Percentiles rank a stretch among this genome's conserved stretches.
Conservation (phyloP, 202 grass and related monocot species). For the Alloteropsis angusta region DNA sequence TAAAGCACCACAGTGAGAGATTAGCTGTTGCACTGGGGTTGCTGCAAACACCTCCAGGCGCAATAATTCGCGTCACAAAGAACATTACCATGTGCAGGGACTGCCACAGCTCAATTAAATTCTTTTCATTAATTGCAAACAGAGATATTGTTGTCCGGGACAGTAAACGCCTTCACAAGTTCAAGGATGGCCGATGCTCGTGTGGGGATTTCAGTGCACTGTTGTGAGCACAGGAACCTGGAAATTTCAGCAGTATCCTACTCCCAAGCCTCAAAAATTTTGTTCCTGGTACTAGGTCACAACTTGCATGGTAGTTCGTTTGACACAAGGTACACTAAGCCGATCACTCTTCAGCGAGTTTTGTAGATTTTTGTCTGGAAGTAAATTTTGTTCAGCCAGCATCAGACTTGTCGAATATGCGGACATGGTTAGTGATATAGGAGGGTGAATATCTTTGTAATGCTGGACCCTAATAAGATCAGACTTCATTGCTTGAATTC, state of each 20-base stretch:
- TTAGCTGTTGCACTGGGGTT: slow-evolving; percentile 70
- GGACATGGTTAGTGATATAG: background rate
- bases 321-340: background rate
- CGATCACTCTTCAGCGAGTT: background rate
- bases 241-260: background rate
- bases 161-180: slow-evolving; percentile 74
- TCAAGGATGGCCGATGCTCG: slow-evolving; percentile 66
- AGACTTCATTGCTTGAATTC: background rate
- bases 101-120: slow-evolving; percentile 70
- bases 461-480: background rate
- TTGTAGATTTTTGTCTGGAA: slow-evolving; percentile 14
- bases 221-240: slow-evolving; percentile 25
- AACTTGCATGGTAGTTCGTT: background rate
- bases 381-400: slow-evolving; percentile 5
- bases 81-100: slow-evolving; percentile 90
- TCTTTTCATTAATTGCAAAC: slow-evolving; percentile 52
- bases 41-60: slow-evolving; percentile 37
- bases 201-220: slow-evolving; percentile 72
- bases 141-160: slow-evolving; percentile 77
- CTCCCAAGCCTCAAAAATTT: background rate
- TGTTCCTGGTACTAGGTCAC: slow-evolving; percentile 7
- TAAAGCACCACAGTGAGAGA: slow-evolving; percentile 72
- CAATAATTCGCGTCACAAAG: slow-evolving; percentile 51
- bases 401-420: background rate
- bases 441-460: slow-evolving; percentile 8